These are phyloP conservation scores for Penicillium manginii DNA, from an alignment of 495 filamentous ascomycete genomes.

Conservation along the genomic window DNA sequence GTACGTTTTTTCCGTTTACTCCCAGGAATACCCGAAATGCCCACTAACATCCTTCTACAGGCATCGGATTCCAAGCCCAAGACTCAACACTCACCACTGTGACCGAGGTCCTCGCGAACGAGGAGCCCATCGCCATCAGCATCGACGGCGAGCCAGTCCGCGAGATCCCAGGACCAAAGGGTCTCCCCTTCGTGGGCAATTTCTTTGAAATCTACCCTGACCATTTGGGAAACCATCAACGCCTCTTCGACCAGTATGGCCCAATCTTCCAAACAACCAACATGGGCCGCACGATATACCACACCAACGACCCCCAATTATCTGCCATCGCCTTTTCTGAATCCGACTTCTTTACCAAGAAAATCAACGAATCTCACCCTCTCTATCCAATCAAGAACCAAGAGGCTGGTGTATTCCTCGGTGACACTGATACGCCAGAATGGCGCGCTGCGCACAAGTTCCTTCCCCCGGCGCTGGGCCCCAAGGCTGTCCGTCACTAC, in stretches of 20 bases:
- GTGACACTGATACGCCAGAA: slow-evolving; percentile 51
- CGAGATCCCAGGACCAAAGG: slow-evolving; percentile 46
- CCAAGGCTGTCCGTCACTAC: slow-evolving; percentile 59
- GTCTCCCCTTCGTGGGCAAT: slow-evolving; percentile 53
- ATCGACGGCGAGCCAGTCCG: slow-evolving; percentile 46
- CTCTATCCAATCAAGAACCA: slow-evolving; percentile 46
- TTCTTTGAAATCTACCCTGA: slow-evolving; percentile 61
- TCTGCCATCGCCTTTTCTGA: slow-evolving; percentile 46
- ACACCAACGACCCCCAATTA: slow-evolving; percentile 52
- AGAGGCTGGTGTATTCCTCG: slow-evolving; percentile 51
- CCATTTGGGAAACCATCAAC: slow-evolving; percentile 59
- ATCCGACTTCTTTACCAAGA: slow-evolving; percentile 54
- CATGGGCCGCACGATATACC: slow-evolving; percentile 52
- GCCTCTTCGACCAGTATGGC: slow-evolving; percentile 57
- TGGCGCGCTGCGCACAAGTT: slow-evolving; percentile 57
- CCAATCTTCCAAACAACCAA: slow-evolving; percentile 57
- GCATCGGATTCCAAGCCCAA: slow-evolving; percentile 40
- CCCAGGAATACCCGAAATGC: not conserved
- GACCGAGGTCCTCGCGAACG: slow-evolving; percentile 30
- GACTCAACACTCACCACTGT: slow-evolving; percentile 28
- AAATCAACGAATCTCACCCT: slow-evolving; percentile 53
- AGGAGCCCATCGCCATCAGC: slow-evolving; percentile 34
- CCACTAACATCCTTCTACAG: slow-evolving; percentile 17
- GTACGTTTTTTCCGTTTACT: slow-evolving; percentile 8
- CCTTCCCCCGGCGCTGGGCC: slow-evolving; percentile 53